Evolutionary conservation across 345 rosid species (phyloP).

Genomic region (Lepidium africanum): DNA sequence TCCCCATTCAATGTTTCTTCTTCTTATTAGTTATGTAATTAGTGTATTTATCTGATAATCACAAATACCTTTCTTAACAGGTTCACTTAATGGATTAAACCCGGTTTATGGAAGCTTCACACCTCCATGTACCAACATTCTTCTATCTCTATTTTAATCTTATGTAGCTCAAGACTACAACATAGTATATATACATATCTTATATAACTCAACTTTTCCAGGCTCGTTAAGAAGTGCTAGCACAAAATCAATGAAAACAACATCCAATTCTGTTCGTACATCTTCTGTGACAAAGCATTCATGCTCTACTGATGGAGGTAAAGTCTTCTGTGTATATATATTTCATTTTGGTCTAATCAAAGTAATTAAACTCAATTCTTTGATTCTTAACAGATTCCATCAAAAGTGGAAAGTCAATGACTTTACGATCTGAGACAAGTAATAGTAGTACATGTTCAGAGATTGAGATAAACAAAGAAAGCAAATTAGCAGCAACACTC

Average conservation of each 20-base stretch:
- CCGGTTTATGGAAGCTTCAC: constrained; percentile 16
- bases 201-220: not conserved
- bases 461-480: not conserved
- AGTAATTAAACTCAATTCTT: not conserved
- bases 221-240: constrained; percentile 22
- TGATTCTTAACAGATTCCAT: constrained; percentile 7
- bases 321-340: not conserved
- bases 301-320: constrained; percentile 13
- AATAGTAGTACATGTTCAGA: not conserved
- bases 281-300: not conserved
- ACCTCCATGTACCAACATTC: constrained; percentile 22
- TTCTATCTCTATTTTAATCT: not conserved
- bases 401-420: not conserved
- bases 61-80: constrained; percentile 5
- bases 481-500: not conserved
- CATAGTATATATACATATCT: not conserved
- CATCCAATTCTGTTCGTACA: constrained; percentile 4
- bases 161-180: not conserved
- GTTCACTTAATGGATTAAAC: constrained; percentile 14
- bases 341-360: not conserved
- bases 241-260: constrained; percentile 3
- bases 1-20: not conserved
- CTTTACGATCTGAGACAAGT: not conserved
- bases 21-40: not conserved
- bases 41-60: not conserved